Conservation (phyloP, 768 basidiomycete genomes). For the Leccinum variicolor region DNA sequence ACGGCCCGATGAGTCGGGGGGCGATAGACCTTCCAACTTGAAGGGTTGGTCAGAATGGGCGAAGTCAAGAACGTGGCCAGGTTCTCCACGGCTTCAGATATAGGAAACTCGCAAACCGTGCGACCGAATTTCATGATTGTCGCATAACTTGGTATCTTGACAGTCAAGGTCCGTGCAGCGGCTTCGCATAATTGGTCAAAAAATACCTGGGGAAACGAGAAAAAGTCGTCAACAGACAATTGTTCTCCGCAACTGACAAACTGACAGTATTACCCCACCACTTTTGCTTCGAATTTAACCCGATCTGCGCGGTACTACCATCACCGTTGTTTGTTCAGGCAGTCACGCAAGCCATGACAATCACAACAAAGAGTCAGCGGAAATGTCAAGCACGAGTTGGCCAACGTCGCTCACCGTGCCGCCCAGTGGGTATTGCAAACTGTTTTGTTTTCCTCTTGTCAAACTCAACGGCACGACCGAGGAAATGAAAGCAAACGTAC, state of each 20-base stretch:
- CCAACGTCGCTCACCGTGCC: constrained; percentile 34
- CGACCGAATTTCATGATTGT: constrained; percentile 66
- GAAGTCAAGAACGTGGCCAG: constrained; percentile 34
- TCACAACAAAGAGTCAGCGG: too few relatives aligned
- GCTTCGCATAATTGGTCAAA: too few relatives aligned
- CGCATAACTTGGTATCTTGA: constrained; percentile 59
- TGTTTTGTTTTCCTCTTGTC: not conserved
- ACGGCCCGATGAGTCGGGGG: constrained; percentile 34
- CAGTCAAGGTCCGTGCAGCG: constrained; percentile 54
- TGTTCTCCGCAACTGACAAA: too few relatives aligned
- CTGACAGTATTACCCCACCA: too few relatives aligned
- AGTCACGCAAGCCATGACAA: too few relatives aligned
- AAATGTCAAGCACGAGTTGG: too few relatives aligned
- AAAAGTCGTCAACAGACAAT: too few relatives aligned
- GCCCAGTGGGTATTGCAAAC: constrained; percentile 26
- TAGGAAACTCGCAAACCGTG: constrained; percentile 62
- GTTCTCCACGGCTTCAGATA: constrained; percentile 45
- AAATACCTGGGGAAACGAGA: too few relatives aligned
- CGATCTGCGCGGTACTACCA: too few relatives aligned
- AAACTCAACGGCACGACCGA: not conserved
- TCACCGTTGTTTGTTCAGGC: too few relatives aligned
- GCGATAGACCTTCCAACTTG: constrained; percentile 7
- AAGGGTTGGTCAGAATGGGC: constrained; percentile 9
- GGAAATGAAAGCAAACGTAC: constrained; percentile 34
- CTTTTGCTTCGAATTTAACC: too few relatives aligned